Conservation (phyloP, 768 basidiomycete genomes). For the Dacryopinax primogenitus region DNA sequence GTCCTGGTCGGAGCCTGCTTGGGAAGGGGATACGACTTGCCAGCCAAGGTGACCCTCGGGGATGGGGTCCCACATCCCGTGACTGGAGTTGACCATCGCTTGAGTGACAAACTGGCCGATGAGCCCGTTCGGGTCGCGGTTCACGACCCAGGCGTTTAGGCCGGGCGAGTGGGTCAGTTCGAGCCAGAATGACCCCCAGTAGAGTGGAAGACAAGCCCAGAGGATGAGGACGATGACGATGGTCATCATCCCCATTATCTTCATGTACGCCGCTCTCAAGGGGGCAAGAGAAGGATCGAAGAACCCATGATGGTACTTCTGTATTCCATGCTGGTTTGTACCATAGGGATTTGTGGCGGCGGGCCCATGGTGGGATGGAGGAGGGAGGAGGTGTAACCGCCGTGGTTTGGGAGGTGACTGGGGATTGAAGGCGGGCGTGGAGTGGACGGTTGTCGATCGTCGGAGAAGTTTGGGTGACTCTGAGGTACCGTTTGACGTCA, state of each 20-base stretch:
- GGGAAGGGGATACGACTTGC: constrained; percentile 18
- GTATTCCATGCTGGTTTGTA: neutral
- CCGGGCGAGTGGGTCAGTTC: constrained; percentile 13
- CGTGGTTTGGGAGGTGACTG: neutral
- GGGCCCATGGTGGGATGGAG: neutral
- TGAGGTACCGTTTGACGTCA: neutral
- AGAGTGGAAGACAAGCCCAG: constrained; percentile 33
- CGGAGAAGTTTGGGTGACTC: neutral
- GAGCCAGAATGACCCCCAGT: constrained; percentile 24
- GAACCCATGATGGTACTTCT: constrained; percentile 8
- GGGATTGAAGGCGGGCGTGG: neutral
- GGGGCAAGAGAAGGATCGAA: constrained; percentile 17
- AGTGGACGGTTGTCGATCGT: neutral
- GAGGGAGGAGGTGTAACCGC: neutral
- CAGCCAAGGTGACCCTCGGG: constrained; percentile 24
- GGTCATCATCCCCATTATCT: constrained; percentile 25
- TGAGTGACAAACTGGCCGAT: neutral
- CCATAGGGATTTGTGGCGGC: neutral
- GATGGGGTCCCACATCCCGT: constrained; percentile 18
- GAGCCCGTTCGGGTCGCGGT: constrained; percentile 26
- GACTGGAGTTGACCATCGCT: constrained; percentile 19
- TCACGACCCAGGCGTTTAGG: constrained; percentile 32
- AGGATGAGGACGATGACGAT: constrained; percentile 29
- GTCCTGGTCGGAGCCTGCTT: constrained; percentile 22
- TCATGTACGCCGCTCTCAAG: constrained; percentile 22